Evolutionary conservation across 805 yeast species (phyloP), one percentile per base, ranked within the genome.

Genomic region (Candida ipomoeae): DNA sequence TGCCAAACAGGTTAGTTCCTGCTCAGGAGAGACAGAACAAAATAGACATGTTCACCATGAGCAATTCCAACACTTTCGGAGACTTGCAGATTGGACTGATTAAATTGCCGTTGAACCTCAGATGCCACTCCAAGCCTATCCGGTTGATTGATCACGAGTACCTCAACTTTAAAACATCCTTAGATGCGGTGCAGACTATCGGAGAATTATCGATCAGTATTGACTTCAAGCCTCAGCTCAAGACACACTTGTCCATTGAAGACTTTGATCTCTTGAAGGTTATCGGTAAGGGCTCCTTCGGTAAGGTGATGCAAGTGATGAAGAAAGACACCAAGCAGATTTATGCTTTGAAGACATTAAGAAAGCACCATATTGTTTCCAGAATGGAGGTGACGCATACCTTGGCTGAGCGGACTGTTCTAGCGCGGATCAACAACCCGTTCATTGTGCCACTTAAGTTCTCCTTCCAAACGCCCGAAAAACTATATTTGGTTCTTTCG

Each of bases 301-400:
- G 99, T 47, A 94, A 94, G 70, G 99, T 94, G 48, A 94, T 94
- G 98, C 99, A 94, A 69, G 99, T 94, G 39, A 84, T 90, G 55
- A 94, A 94, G 70, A 89, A 88, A 60, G 99, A 94, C 68, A 94
- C 99, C 2, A 86, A 86, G 56, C 95, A 92, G 66, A 84, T 94
- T 21, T 94, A 94, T 67, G 99, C 99, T 1, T 74, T 94, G 64
- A 94, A 94, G 68, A 90, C 97, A 0, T 83, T 94, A 55, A 79
- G 98, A 60, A 94, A 94, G 66, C 89, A 96, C 17, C 96, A 94
- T 64, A 90, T 94, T 58, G 96, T 94, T 33, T 87, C 95, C 26
- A 83, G 95, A 64, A 83, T 89, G 71, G 99, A 94, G 70, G 97
- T 94, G 21, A 89, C 91, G 3, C 99, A 94, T 68, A 94, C 99